Conservation (phyloP, 2,329 filamentous ascomycete genomes). For the Colletotrichum chrysophilum region DNA sequence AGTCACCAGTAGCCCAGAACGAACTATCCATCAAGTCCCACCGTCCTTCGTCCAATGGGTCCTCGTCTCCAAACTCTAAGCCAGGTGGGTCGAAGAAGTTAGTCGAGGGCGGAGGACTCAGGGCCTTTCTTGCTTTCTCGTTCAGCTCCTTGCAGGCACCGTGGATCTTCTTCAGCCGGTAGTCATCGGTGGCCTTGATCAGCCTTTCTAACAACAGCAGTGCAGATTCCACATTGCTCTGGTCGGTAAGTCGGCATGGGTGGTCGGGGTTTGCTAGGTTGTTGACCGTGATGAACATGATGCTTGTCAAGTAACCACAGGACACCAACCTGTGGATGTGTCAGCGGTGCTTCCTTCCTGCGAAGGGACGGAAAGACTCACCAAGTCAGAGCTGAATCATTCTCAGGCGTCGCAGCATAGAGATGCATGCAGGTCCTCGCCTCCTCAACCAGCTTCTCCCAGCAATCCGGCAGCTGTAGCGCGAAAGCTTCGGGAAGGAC, state of each 20-base stretch:
- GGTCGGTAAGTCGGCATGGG: not conserved
- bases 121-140: not conserved
- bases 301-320: conserved; percentile 11
- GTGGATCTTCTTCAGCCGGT: not conserved
- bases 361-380: not conserved
- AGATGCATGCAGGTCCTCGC: conserved; percentile 14
- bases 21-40: not conserved
- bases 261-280: not conserved
- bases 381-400: conserved; percentile 14
- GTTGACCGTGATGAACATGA: conserved; percentile 18
- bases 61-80: conserved; percentile 1
- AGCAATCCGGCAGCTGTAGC: not conserved
- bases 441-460: conserved; percentile 3
- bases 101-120: not conserved
- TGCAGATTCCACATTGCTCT: conserved; percentile 12
- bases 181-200: not conserved
- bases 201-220: not conserved
- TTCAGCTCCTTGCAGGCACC: conserved; percentile 6
- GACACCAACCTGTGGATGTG: not conserved
- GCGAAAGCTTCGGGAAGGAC: not conserved
- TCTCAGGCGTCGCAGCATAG: not conserved
- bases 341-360: rapidly evolving
- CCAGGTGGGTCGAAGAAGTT: not conserved
- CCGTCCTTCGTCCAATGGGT: not conserved
- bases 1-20: not conserved